Conservation (phyloP, 306 rosid genomes). For the Vigna nakashimae region DNA sequence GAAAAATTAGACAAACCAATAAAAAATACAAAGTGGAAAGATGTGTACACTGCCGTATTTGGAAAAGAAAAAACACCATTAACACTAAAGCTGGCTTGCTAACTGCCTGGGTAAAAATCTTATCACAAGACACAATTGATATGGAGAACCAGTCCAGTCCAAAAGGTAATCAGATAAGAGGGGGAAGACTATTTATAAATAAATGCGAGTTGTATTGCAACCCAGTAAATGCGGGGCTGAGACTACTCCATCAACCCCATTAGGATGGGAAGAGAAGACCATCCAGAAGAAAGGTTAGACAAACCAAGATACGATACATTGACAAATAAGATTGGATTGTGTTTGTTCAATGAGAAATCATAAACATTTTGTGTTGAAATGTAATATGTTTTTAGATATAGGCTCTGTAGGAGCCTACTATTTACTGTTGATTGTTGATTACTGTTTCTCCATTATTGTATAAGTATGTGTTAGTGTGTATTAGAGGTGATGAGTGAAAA, state of each 20-base stretch:
- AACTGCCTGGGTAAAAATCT: conserved; percentile 4
- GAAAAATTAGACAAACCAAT: conserved; percentile 4
- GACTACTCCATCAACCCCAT: conserved; percentile 32
- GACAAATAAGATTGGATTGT: conserved; percentile 2
- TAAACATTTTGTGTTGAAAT: neutral
- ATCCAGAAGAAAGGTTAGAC: conserved; percentile 1
- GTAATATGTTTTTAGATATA: too few species aligned
- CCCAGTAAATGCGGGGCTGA: conserved; percentile 35
- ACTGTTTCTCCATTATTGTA: too few species aligned
- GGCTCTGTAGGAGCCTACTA: too few species aligned
- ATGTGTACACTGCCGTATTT: conserved; percentile 16
- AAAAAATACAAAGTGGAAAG: conserved; percentile 22
- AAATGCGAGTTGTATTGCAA: conserved; percentile 9
- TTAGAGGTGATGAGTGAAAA: too few species aligned
- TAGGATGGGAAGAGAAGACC: conserved; percentile 35
- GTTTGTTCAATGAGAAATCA: neutral
- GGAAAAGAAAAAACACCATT: conserved; percentile 20
- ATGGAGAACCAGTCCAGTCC: conserved; percentile 26
- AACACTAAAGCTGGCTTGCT: conserved; percentile 15
- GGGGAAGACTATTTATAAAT: neutral
- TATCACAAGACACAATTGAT: conserved; percentile 5
- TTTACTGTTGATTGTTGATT: too few species aligned
- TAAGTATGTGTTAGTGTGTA: too few species aligned
- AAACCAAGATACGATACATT: conserved; percentile 19
- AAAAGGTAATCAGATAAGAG: conserved; percentile 12